These are phyloP conservation scores for Chaetomium cochliodes DNA, from an alignment of 495 filamentous ascomycete species.

Conservation along the genomic window DNA sequence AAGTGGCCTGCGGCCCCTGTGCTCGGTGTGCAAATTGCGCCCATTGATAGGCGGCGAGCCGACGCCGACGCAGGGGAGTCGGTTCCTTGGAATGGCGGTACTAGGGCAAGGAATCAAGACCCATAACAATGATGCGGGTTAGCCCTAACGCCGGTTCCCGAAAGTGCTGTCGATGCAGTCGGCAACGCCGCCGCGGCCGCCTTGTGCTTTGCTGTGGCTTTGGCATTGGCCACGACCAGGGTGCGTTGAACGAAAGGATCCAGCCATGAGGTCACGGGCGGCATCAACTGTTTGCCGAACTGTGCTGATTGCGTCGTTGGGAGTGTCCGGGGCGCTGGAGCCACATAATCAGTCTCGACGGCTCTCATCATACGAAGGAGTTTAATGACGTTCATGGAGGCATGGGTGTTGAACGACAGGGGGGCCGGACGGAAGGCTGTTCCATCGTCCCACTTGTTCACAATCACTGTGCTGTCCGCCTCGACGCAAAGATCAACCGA, in stretches of 20 bases:
- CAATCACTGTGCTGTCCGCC: background rate
- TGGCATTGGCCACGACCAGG: background rate
- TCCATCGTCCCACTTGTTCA: background rate
- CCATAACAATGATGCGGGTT: background rate
- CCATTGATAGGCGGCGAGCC: conserved; percentile 20
- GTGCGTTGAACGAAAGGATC: background rate
- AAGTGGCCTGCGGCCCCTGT: conserved; percentile 24
- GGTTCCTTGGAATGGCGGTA: conserved; percentile 7
- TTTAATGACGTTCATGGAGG: background rate
- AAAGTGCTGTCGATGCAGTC: background rate
- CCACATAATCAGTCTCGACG: background rate
- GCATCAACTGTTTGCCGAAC: background rate
- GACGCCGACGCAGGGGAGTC: conserved; percentile 21
- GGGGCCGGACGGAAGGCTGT: background rate
- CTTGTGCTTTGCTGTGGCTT: background rate
- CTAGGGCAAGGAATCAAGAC: conserved; percentile 1
- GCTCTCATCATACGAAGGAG: background rate
- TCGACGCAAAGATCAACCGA: background rate
- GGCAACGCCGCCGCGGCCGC: background rate
- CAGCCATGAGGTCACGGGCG: background rate
- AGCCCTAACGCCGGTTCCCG: conserved; percentile 1
- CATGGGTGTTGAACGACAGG: conserved; percentile 1
- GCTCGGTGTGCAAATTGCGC: conserved; percentile 19
- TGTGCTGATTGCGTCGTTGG: conserved; percentile 1
- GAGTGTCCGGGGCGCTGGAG: background rate